phyloP scores from a whole-genome alignment of 2,329 filamentous ascomycete species.

The Xylaria sp. region DNA sequence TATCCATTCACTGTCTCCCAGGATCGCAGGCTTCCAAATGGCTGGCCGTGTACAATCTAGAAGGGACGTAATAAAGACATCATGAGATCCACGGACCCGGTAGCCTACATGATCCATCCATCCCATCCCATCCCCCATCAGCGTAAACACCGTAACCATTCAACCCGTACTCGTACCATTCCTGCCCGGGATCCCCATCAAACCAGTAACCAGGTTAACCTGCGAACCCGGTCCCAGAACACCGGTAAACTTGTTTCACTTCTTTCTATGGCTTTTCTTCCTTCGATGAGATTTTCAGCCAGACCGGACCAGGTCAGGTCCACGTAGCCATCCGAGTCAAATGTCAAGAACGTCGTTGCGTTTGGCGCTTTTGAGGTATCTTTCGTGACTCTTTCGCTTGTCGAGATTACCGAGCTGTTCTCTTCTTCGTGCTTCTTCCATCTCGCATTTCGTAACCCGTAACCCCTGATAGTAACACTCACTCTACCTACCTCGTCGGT shows the following conservation, averaged over 20 bases:
- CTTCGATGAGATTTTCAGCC: slow-evolving; percentile 28
- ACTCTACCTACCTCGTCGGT: not conserved
- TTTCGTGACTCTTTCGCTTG: not conserved
- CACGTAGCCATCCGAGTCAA: slow-evolving; percentile 23
- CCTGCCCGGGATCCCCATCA: no score
- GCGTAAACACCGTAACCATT: slow-evolving; percentile 18
- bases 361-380: slow-evolving; percentile 11
- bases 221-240: slow-evolving; percentile 20
- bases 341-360: slow-evolving; percentile 22
- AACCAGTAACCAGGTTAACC: no score
- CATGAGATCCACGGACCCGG: slow-evolving; percentile 25
- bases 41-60: not conserved
- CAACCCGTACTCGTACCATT: slow-evolving; percentile 3
- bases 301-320: slow-evolving; percentile 18
- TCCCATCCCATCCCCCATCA: no score
- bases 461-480: not conserved
- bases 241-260: slow-evolving; percentile 25
- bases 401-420: not conserved
- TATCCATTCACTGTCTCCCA: no score
- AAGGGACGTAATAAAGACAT: slow-evolving; percentile 4
- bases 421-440: not conserved
- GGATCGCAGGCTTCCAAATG: no score
- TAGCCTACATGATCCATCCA: slow-evolving; percentile 19
- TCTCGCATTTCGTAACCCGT: not conserved
- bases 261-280: slow-evolving; percentile 11